Evolutionary conservation across 2,329 filamentous ascomycete genomes (phyloP).

Genomic region (Cladosporium phlei): DNA sequence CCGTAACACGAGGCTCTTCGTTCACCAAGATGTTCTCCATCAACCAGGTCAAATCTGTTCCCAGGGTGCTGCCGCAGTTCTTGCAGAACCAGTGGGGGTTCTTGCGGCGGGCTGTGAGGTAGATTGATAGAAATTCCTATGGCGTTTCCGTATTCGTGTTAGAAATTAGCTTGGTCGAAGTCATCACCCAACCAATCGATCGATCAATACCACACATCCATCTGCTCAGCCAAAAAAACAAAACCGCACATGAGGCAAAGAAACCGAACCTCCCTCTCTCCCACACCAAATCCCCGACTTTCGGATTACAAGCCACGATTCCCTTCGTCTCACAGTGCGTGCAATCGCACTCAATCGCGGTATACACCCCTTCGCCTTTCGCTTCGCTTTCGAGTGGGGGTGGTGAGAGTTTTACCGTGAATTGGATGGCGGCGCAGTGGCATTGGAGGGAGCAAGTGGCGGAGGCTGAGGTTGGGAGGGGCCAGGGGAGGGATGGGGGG

Average conservation of each 20-base stretch:
- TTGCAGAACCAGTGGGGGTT: conserved; percentile 23
- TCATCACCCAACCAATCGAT: background rate
- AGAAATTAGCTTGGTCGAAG: background rate
- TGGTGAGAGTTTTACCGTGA: conserved; percentile 23
- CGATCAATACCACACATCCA: background rate
- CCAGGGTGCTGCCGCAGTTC: conserved; percentile 21
- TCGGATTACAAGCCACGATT: conserved; percentile 20
- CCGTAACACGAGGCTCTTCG: conserved; percentile 16
- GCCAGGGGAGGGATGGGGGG: conserved; percentile 14
- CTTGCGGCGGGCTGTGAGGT: conserved; percentile 18
- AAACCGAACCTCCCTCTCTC: too few species aligned
- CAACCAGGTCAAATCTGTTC: conserved; percentile 19
- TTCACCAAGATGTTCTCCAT: conserved; percentile 16
- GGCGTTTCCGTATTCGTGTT: background rate
- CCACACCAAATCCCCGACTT: conserved; percentile 18
- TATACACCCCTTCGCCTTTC: conserved; percentile 18
- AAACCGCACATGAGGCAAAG: conserved; percentile 20
- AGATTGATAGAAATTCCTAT: conserved; percentile 1
- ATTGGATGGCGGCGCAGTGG: conserved; percentile 28
- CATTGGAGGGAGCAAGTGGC: conserved; percentile 25
- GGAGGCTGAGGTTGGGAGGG: conserved; percentile 16
- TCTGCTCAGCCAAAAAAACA: background rate
- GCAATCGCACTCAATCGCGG: conserved; percentile 23
- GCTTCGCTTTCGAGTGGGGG: conserved; percentile 20
- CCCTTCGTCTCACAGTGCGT: conserved; percentile 24